A percentile compares a stretch with the other conserved stretches of the same genome.
These are phyloP conservation scores for Pleomassaria siparia DNA, from an alignment of 2,329 filamentous ascomycete species.

Conservation along the genomic window DNA sequence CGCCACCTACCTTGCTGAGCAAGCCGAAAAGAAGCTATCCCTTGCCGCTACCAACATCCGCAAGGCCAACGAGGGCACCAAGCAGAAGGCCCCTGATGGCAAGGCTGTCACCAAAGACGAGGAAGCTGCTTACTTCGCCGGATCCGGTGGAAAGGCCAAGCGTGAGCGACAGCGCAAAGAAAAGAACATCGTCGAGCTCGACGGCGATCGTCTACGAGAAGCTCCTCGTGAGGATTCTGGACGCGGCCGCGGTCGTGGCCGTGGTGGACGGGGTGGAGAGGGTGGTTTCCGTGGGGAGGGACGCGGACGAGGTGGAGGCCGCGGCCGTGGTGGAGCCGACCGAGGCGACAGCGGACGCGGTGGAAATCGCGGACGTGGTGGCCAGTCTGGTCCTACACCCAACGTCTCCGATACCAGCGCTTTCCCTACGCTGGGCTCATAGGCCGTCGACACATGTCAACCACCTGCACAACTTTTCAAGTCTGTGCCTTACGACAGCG, in stretches of 20 bases:
- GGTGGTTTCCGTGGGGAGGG: conserved; percentile 54
- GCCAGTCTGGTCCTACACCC: conserved; percentile 44
- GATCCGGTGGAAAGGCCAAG: conserved; percentile 70
- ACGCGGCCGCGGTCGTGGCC: conserved; percentile 25
- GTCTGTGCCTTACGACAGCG: conserved; percentile 7
- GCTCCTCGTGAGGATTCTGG: conserved; percentile 55
- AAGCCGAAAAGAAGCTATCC: conserved; percentile 73
- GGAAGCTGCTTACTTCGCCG: conserved; percentile 74
- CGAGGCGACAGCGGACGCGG: conserved; percentile 49
- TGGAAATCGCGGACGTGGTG: conserved; percentile 51
- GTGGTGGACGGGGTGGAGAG: conserved; percentile 57
- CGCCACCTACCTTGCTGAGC: conserved; percentile 80
- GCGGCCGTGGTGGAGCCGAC: conserved; percentile 52
- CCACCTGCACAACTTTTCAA: conserved; percentile 15
- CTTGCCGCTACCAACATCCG: conserved; percentile 72
- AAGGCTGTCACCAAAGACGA: conserved; percentile 63
- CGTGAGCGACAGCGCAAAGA: conserved; percentile 88
- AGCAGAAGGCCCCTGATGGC: conserved; percentile 92
- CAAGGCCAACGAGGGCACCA: conserved; percentile 89
- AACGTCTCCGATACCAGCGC: conserved; percentile 54
- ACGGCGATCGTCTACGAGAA: conserved; percentile 62
- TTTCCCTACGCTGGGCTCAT: conserved; percentile 57
- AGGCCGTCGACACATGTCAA: conserved; percentile 29
- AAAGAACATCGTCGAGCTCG: conserved; percentile 87
- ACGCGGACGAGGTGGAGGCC: conserved; percentile 51